Evolutionary conservation across 1,139 yeast genomes (phyloP), one percentile per base, ranked within the genome.

Genomic region (Geotrichum carabidarum): DNA sequence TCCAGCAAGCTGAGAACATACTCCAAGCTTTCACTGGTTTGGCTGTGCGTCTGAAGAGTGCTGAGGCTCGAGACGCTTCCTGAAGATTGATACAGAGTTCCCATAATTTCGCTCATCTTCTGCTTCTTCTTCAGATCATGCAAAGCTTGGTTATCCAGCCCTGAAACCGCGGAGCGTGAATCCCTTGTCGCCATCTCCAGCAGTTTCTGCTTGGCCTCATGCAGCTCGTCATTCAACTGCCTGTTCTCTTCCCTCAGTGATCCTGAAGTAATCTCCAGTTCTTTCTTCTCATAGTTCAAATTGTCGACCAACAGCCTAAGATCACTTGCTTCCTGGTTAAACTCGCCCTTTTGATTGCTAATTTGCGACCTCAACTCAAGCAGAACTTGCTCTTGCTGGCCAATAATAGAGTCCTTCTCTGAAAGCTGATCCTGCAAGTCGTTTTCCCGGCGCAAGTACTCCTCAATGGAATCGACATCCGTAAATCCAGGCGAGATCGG

Each of bases 351-450:
- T 18, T 51, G 50, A 3, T 45, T 17, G 4, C 34, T 49, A 8
- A 55, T 12, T 51, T 55, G 53, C 3, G 49, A n/a, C 14, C 51
- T 48, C 32, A 55, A 36, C 8, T 41, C 35, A 8, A 27, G 11
- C 8, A 55, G 40, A 11, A 58, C 58, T 42, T 50, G 55, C 43
- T 64, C 67, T 47, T 63, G 67, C 44, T 62, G 63, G 17, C 59
- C 59, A 14, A 71, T 63, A 6, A 63, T 50, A 0, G 62, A 47
- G 37, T 70, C 74, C 43, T 64, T 64, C 45, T 70, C 72, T 1
- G 68, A 58, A 18, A 71, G 53, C 48, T 63, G 68, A 55, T 70
- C 74, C 53, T 70, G 72, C 14, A 69, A 53, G 45, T 70, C 70
- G 51, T 69, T 71, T 54, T 70, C 74, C 1, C 71, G 64, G 12